phyloP scores from a whole-genome alignment of 2,329 filamentous ascomycete species.

The Alternaria sp. region DNA sequence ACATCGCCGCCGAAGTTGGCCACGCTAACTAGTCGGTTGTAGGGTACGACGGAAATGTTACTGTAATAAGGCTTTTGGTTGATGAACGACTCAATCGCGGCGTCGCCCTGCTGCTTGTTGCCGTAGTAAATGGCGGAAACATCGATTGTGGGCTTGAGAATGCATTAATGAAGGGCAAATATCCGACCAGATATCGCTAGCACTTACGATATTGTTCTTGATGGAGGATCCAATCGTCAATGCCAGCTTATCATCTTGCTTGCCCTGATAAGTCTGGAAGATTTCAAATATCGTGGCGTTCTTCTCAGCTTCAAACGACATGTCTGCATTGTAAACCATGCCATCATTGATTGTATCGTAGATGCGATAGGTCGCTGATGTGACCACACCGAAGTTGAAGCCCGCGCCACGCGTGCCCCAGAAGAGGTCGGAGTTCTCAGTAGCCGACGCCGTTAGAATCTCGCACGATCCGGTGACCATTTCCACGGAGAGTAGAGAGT shows the following conservation, averaged over 20 bases:
- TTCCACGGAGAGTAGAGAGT: constrained; percentile 13
- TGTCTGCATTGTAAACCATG: constrained; percentile 10
- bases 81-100: not conserved
- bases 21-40: not conserved
- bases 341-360: constrained; percentile 27
- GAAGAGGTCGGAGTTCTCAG: constrained; percentile 44
- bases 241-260: not conserved
- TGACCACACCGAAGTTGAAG: constrained; percentile 44
- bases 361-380: constrained; percentile 7
- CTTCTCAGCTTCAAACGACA: not conserved
- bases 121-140: constrained; percentile 1
- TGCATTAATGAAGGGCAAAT: not conserved
- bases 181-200: not conserved
- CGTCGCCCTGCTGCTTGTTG: not conserved
- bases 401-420: constrained; percentile 47
- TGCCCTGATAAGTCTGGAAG: not conserved
- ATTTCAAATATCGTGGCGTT: constrained; percentile 1
- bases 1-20: not conserved
- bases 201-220: not conserved
- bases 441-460: constrained; percentile 35
- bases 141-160: not conserved
- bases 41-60: not conserved
- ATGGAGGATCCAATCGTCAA: not conserved
- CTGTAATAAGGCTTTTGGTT: not conserved
- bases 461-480: constrained; percentile 39